phyloP scores from a whole-genome alignment of 305 asterid species.

The Solanum hybrid region DNA sequence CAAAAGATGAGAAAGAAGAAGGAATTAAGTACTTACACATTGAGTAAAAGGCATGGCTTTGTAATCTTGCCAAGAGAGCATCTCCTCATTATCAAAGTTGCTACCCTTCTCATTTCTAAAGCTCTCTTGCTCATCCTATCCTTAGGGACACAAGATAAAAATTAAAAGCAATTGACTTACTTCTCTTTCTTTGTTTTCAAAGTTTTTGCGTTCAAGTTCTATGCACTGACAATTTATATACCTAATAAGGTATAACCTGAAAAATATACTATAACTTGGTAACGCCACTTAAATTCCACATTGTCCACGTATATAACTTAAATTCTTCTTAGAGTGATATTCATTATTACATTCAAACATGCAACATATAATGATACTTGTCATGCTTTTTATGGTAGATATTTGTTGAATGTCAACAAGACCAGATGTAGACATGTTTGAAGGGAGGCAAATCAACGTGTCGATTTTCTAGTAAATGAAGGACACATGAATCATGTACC shows the following conservation, averaged over 20 bases:
- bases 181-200: neutral
- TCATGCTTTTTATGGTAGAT: neutral
- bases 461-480: neutral
- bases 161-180: neutral
- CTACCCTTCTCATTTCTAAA: constrained; percentile 28
- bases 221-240: accelerated
- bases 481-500: constrained; percentile 24
- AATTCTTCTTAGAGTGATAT: neutral
- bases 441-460: neutral
- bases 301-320: neutral
- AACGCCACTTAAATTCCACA: neutral
- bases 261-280: neutral
- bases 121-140: constrained; percentile 69
- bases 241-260: neutral
- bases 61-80: constrained; percentile 76
- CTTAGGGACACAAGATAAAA: neutral
- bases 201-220: neutral
- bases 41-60: constrained; percentile 83
- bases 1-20: neutral
- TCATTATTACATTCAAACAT: neutral
- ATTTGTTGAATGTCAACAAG: neutral
- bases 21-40: constrained; percentile 39
- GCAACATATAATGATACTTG: neutral
- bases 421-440: neutral
- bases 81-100: constrained; percentile 22